Evolutionary conservation across 306 rosid species (phyloP).

Genomic region (Fragaria nilgerrensis): DNA sequence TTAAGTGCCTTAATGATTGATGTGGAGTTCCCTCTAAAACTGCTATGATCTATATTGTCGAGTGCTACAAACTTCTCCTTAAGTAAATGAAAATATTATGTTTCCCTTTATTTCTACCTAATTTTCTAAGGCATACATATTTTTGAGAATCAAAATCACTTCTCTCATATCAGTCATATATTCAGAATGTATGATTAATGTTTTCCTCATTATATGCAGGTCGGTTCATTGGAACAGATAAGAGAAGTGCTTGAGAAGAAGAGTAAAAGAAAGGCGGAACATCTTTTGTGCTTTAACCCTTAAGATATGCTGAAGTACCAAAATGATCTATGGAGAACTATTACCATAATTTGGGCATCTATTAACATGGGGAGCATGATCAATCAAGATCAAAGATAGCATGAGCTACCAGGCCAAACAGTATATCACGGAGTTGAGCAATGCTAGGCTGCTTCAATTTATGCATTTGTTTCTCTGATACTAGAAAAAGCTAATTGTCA

Average conservation of each 20-base stretch:
- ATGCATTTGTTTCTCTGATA: too few species aligned
- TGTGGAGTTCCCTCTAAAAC: background rate
- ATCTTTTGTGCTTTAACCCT: too few species aligned
- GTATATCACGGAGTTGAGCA: background rate
- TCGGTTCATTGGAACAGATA: too few species aligned
- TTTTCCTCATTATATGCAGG: too few species aligned
- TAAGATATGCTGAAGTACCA: too few species aligned
- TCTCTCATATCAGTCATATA: conserved; percentile 13
- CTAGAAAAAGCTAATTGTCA: background rate
- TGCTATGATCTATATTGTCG: background rate
- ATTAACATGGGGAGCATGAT: too few species aligned
- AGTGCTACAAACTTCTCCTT: background rate
- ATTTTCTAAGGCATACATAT: background rate
- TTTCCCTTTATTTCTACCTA: background rate
- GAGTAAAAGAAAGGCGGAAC: too few species aligned
- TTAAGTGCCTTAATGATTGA: background rate
- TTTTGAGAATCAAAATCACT: conserved; percentile 37
- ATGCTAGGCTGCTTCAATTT: background rate
- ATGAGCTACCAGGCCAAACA: too few species aligned
- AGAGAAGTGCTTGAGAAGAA: too few species aligned
- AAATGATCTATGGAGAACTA: too few species aligned
- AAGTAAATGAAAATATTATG: conserved; percentile 10
- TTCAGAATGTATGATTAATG: background rate
- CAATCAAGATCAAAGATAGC: too few species aligned
- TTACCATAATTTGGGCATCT: too few species aligned